Conservation (phyloP, 371 early-diverging fungal species). For the Zancudomyces culisetae region DNA sequence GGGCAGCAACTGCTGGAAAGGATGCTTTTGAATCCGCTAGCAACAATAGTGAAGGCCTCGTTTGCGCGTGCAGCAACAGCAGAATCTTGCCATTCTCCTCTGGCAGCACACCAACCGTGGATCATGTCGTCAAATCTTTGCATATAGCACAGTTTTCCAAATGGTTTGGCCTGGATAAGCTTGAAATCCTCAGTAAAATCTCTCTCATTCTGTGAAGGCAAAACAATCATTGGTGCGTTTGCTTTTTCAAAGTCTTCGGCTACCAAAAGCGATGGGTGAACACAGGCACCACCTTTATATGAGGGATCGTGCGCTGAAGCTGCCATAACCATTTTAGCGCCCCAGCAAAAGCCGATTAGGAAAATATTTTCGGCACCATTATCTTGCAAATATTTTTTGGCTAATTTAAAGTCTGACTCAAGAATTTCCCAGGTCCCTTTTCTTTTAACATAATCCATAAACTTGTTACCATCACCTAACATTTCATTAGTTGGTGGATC, state of each 20-base stretch:
- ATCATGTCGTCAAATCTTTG: constrained; percentile 41
- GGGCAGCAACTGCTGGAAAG: too few relatives aligned
- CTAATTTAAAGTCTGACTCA: constrained; percentile 19
- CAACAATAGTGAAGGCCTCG: constrained; percentile 14
- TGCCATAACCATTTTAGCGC: constrained; percentile 25
- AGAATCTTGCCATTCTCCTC: constrained; percentile 34
- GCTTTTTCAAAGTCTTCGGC: constrained; percentile 30
- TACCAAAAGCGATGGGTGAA: constrained; percentile 39
- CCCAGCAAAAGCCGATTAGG: constrained; percentile 49
- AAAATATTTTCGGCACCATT: constrained; percentile 25
- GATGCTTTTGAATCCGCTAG: constrained; percentile 7
- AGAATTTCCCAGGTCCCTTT: constrained; percentile 22
- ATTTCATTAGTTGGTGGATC: constrained; percentile 19
- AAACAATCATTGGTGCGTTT: constrained; percentile 31
- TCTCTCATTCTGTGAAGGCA: constrained; percentile 43
- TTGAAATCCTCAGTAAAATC: constrained; percentile 33
- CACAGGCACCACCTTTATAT: constrained; percentile 28
- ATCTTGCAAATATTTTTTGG: constrained; percentile 20
- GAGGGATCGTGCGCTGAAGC: constrained; percentile 14
- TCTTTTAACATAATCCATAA: constrained; percentile 21
- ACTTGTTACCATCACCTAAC: constrained; percentile 11
- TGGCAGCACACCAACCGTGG: constrained; percentile 51
- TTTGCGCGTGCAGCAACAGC: constrained; percentile 14
- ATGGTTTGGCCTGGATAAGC: constrained; percentile 30
- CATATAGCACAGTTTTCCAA: constrained; percentile 29